Base-by-base conservation (phyloP, 306 rosid genomes). In the Cyamopsis tetragonoloba region DNA sequence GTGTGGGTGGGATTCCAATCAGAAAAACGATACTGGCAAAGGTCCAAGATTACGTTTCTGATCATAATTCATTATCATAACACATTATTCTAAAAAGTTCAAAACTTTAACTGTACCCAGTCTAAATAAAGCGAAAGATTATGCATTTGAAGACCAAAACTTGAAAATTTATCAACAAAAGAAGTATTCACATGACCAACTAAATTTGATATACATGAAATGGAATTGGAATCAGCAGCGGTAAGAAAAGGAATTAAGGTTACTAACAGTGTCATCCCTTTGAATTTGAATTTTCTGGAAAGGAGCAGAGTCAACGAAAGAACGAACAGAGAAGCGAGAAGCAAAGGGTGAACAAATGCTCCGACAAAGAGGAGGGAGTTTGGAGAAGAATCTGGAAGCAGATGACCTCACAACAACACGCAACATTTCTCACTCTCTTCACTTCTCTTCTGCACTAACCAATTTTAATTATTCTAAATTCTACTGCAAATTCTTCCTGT, bases 231-330 rank as follows among this genome's bases (percentile, higher is more conserved):
- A 20, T 35, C 18, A 20, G 39, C 19, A 59, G 23, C 6, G 28
- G 15, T 2, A 11, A 0, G 42, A 12, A 32, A 13, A 5, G 0
- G 13, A 61, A 22, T 14, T 58, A n/a, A 5, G 48, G 35, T 3
- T 24, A 76, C 91, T 86, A 17, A 93, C 96, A 48, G 95, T 78
- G 70, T 79, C 84, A 11, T 83, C 96, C 54, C 96, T 80, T 53
- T 83, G 88, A 73, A 92, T 87, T 72, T 77, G 96, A 67, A 93
- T 80, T 83, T 89, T 88, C 68, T 79, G 84, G 85, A 93, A 93
- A 53, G 91, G 87, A 11, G 90, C 72, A 26, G 95, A 83, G 63
- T 79, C 80, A 30, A 96, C 95, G 87, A 89, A 89, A 38, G 86
- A 71, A 26, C 88, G 89, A n/a, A 85, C 76, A n/a, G 91, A 86